Evolutionary conservation across 2,329 filamentous ascomycete species (phyloP), one percentile per base, ranked within the genome.

Genomic region (Alternaria rosae): DNA sequence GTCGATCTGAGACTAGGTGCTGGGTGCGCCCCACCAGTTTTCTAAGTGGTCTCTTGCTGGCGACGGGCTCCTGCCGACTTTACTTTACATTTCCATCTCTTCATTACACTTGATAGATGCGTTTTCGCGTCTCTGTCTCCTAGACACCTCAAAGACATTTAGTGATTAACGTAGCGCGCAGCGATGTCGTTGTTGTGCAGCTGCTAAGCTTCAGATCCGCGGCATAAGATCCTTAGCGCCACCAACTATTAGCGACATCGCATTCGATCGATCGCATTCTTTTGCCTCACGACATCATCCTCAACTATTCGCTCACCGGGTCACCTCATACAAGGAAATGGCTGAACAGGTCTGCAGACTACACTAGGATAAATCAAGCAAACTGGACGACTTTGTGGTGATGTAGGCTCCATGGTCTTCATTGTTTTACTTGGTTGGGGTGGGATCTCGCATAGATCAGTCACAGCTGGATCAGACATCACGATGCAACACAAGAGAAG

Each of bases 1-100:
- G 56, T 61, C 59, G 35, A 53, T 64, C 53, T 51, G 45, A 58
- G 65, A 58, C 54, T 67, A 67, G 64, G 41, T 25, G 56, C 55
- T 26, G 51, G 43, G 28, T 17, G 21, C 30, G 51, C 57, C 59
- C 64, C 64, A 62, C 64, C 38, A 43, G 52, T 64, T 61, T 48
- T 53, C n/a, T 2, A 26, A 35, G 30, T 30, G 50, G 51, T 17
- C 57, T 26, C 28, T 45, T 54, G 42, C 35, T 17, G 12, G 47
- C 20, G 12, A 48, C 30, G 42, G 25, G 25, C 53, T 43, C 30
- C 17, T 35, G 11, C 20, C 17, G n/a, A 5, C 26, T 30, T 42
- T 42, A 17, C 35, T 41, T 21, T 21, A 3, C 9, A 35, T 9
- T 13, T 30, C 10, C 6, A 10, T 38, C 4, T 25, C 25, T 38